Percentiles rank a stretch among this genome's conserved stretches.
phyloP scores from a whole-genome alignment of 768 basidiomycete species.

The Trametes cubensis region DNA sequence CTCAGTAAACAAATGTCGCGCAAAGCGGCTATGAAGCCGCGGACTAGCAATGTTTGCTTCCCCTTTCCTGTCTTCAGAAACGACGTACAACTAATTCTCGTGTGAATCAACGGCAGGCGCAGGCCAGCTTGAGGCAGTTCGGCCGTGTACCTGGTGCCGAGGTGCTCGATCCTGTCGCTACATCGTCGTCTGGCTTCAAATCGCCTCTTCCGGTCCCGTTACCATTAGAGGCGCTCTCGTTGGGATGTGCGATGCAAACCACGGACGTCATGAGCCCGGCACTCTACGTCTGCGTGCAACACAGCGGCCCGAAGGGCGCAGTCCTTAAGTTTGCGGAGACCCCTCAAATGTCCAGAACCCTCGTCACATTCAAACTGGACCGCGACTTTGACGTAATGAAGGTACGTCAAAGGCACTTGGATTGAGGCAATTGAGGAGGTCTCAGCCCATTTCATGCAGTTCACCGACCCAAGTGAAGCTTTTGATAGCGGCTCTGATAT shows the following conservation, averaged over 20 bases:
- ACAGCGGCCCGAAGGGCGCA: not conserved
- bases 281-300: not conserved
- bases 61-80: not conserved
- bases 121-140: not conserved
- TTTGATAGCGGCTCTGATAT: not conserved
- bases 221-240: constrained; percentile 11
- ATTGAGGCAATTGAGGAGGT: too few species aligned
- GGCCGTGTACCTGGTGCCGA: not conserved
- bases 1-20: not conserved
- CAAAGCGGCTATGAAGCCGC: constrained; percentile 7
- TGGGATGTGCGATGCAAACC: constrained; percentile 9
- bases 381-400: not conserved
- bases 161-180: not conserved
- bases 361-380: not conserved
- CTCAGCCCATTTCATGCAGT: not conserved
- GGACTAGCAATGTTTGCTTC: constrained; percentile 2
- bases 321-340: not conserved
- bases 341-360: too few species aligned
- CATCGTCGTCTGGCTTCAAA: constrained; percentile 4
- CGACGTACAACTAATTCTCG: not conserved
- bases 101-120: not conserved
- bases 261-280: not conserved
- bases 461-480: not conserved
- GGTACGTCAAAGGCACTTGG: not conserved
- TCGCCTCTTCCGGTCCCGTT: not conserved